A percentile compares a stretch with the other conserved stretches of the same genome.
Conservation (phyloP, 192 early-diverging fungal species). For the Umbelopsis sp. region DNA sequence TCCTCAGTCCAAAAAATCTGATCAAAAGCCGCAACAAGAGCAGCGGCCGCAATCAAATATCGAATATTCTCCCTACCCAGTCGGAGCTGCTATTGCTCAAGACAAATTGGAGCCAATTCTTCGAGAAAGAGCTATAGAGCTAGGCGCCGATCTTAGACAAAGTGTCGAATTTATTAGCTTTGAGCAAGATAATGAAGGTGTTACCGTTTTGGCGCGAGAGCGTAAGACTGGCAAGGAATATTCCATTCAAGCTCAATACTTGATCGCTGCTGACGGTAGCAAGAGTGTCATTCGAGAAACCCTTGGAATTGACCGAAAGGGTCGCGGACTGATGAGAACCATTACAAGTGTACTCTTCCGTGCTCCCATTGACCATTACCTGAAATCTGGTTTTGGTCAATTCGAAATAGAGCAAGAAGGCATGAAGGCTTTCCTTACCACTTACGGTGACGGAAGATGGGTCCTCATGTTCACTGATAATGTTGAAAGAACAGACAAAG, state of each 20-base stretch:
- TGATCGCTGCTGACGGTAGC: constrained; percentile 38
- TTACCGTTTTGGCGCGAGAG: constrained; percentile 10
- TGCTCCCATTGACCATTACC: neutral
- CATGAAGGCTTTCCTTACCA: constrained; percentile 6
- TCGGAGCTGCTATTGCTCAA: constrained; percentile 26
- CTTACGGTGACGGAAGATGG: neutral
- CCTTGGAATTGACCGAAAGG: constrained; percentile 35
- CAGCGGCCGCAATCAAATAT: too few relatives aligned
- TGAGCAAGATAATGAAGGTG: constrained; percentile 4
- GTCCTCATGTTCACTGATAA: neutral
- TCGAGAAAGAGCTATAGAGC: constrained; percentile 20
- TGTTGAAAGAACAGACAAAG: neutral
- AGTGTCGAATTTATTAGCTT: neutral
- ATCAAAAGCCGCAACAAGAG: neutral
- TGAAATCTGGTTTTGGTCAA: neutral
- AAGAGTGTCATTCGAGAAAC: constrained; percentile 36
- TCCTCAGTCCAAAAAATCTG: neutral
- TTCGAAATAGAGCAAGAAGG: constrained; percentile 1
- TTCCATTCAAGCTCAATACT: constrained; percentile 29
- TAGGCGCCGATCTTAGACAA: constrained; percentile 27
- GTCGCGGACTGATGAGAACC: constrained; percentile 1
- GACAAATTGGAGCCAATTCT: constrained; percentile 22
- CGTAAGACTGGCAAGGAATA: constrained; percentile 29
- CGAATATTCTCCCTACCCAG: constrained; percentile 20
- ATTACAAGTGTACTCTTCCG: constrained; percentile 4